Percentiles rank a stretch among this genome's conserved stretches.
Conservation (phyloP, 2,329 filamentous ascomycete genomes). For the Claviceps capensis region DNA sequence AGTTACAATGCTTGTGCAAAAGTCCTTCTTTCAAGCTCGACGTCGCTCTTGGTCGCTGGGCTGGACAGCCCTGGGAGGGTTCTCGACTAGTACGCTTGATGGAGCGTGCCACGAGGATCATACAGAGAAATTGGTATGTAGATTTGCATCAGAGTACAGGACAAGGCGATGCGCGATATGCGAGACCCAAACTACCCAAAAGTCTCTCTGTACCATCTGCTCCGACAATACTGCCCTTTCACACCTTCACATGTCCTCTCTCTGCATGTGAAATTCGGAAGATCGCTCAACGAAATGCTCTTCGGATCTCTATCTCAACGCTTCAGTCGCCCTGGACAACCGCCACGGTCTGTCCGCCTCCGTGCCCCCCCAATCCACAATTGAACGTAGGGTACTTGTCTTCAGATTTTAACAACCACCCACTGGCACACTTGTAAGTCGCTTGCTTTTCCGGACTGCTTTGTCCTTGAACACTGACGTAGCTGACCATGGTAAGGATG, state of each 20-base stretch:
- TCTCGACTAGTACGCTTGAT: constrained; percentile 70
- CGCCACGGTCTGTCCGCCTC: constrained; percentile 67
- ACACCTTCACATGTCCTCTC: constrained; percentile 91
- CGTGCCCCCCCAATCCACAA: constrained; percentile 63
- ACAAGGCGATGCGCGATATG: constrained; percentile 45
- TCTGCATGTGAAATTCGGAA: constrained; percentile 82
- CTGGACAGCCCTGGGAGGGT: constrained; percentile 72
- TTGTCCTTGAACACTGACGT: not conserved
- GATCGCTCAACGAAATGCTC: constrained; percentile 89
- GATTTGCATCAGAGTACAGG: constrained; percentile 57
- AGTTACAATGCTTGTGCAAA: constrained; percentile 28
- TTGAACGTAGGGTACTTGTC: constrained; percentile 94
- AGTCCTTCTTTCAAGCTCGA: constrained; percentile 23
- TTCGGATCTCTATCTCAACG: constrained; percentile 85
- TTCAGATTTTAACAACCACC: constrained; percentile 98
- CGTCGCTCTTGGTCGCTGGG: constrained; percentile 43
- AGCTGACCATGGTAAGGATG: constrained; percentile 43
- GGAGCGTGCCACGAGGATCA: constrained; percentile 67
- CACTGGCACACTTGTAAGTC: constrained; percentile 69
- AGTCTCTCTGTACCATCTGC: constrained; percentile 69
- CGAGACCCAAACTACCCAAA: constrained; percentile 58
- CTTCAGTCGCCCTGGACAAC: constrained; percentile 80
- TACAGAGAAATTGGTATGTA: constrained; percentile 77
- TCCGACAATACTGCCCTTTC: constrained; percentile 89
- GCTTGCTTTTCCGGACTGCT: not conserved